These are phyloP conservation scores for Phoma sp. DNA, from an alignment of 2,329 filamentous ascomycete genomes.

Conservation along the genomic window DNA sequence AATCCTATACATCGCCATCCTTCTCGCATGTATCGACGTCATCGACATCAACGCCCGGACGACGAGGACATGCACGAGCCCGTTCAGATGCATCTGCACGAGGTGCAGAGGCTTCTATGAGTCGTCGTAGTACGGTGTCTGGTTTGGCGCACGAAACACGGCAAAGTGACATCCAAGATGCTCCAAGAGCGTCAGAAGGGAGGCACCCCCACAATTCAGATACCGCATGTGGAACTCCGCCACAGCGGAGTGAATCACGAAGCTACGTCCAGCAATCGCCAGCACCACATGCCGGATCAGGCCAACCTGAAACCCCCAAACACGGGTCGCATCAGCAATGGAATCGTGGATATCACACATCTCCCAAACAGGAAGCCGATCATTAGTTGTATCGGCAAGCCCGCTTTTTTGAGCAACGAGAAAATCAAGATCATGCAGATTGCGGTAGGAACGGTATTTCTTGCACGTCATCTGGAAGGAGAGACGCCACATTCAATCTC, in stretches of 20 bases:
- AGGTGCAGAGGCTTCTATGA: constrained; percentile 42
- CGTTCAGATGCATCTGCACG: constrained; percentile 66
- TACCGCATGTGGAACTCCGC: constrained; percentile 25
- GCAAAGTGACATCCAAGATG: constrained; percentile 34
- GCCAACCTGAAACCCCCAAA: constrained; percentile 45
- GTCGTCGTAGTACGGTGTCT: constrained; percentile 42
- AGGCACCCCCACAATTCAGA: constrained; percentile 29
- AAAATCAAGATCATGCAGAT: constrained; percentile 14
- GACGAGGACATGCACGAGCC: constrained; percentile 67
- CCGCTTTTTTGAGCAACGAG: constrained; percentile 15
- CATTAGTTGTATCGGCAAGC: constrained; percentile 31
- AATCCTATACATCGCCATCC: constrained; percentile 56
- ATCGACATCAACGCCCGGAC: constrained; percentile 61
- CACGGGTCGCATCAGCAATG: constrained; percentile 42
- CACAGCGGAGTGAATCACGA: constrained; percentile 32
- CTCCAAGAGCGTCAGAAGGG: constrained; percentile 31
- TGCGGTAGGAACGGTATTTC: constrained; percentile 11
- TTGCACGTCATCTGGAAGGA: constrained; percentile 20
- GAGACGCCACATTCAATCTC: constrained; percentile 32
- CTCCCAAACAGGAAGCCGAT: constrained; percentile 46
- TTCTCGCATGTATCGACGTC: constrained; percentile 64
- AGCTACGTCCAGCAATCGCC: constrained; percentile 29
- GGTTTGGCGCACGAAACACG: constrained; percentile 41
- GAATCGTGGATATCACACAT: constrained; percentile 42
- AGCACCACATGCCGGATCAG: constrained; percentile 34